Base-by-base conservation (phyloP, 2,329 filamentous ascomycete species). In the Colletotrichum sp. region DNA sequence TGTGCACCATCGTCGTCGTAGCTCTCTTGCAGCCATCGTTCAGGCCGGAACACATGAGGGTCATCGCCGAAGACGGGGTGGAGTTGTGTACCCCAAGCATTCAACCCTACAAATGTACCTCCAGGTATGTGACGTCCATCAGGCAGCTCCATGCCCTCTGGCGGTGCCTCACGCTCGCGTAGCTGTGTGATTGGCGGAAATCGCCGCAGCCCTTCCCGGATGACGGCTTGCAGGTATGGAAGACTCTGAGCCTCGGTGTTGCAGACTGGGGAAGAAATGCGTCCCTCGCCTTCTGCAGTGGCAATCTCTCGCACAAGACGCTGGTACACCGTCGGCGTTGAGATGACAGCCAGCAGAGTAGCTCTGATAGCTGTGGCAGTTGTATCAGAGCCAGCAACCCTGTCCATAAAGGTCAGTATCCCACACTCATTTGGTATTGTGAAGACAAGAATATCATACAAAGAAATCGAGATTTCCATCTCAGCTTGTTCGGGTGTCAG, bases 361-460 rank as follows among this genome's bases (percentile, higher is more conserved):
- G 87, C 84, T 2, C 91, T 87, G 9, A 93, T 87, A 1, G 87
- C 87, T 1, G 89, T 90, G 0, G 91, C 89, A 0, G 90, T 91
- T 13, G 89, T 92, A 73, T 92, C 91, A 0, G 89, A 90, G 6
- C 91, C 91, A 7, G 90, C 90, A 6, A 90, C 83, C 36, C 86
- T 86, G 62, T 70, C n/a, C 57, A 21, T 67, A 49, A 13, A 52
- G 15, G 3, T 81, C 76, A 66, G 77, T 69, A 26, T 76, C 67
- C 15, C n/a, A 28, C 21, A 15, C 5, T 82, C 26, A 87, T 5
- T 70, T 70, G 88, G 85, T 1, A 89, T 85, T 1, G 82, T 39
- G 16, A 39, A 39, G 4, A 18, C 7, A 9, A 83, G 0, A 88
- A 87, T 21, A 85, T 87, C 24, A 39, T 78, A 82, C 78, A 86